Percentiles rank a stretch among this genome's conserved stretches.
Evolutionary conservation across 371 early-diverging fungal species (phyloP).

Genomic region (Saksenaea oblongispora): DNA sequence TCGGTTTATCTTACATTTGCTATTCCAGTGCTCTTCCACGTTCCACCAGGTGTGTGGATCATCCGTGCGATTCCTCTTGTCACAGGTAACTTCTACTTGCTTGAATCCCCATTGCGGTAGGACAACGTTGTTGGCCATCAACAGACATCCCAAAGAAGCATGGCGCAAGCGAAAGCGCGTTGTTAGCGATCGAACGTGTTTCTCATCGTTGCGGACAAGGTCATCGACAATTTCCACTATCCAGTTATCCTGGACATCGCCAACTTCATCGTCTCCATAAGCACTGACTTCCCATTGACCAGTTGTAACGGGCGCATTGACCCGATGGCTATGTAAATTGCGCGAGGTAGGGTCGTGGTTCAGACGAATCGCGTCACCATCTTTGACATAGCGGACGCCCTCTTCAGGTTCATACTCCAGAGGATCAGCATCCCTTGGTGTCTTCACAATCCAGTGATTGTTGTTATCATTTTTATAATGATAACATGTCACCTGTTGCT

Average conservation of each 20-base stretch:
- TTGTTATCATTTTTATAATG: conserved; percentile 94
- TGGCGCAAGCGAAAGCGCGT: conserved; percentile 92
- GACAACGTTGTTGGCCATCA: conserved; percentile 74
- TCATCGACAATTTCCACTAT: conserved; percentile 84
- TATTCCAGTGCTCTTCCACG: conserved; percentile 91
- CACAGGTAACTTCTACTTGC: conserved; percentile 95
- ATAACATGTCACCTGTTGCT: conserved; percentile 99
- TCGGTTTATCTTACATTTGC: conserved; percentile 43
- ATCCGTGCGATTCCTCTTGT: conserved; percentile 62
- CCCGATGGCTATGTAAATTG: conserved; percentile 85
- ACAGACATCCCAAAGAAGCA: conserved; percentile 75
- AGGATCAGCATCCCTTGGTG: conserved; percentile 32
- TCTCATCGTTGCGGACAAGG: conserved; percentile 37
- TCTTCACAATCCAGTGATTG: conserved; percentile 88
- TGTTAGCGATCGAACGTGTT: conserved; percentile 73
- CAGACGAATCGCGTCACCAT: conserved; percentile 87
- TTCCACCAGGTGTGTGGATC: conserved; percentile 90
- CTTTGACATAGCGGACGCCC: conserved; percentile 60
- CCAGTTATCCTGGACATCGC: conserved; percentile 93
- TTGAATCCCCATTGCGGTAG: conserved; percentile 99
- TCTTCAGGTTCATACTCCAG: conserved; percentile 39
- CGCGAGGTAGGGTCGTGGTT: conserved; percentile 73
- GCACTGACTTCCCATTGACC: conserved; percentile 87
- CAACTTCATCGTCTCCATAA: conserved; percentile 72
- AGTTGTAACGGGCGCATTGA: conserved; percentile 84